Conservation (phyloP, 495 filamentous ascomycete species). For the Penicillium maclennaniae region DNA sequence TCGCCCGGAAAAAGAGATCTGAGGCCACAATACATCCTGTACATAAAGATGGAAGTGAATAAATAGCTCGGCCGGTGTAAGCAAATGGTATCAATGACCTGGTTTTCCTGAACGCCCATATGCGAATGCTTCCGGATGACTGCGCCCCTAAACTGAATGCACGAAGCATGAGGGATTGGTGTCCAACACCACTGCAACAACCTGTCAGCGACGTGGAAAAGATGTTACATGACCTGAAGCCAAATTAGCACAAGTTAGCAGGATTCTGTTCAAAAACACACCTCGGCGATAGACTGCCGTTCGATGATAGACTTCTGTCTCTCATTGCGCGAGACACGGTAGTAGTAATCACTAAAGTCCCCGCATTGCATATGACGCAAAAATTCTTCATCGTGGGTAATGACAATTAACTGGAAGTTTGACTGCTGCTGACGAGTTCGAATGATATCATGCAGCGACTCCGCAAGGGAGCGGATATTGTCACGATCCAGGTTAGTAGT, state of each 20-base stretch:
- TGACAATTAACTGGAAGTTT: constrained; percentile 97
- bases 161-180: neutral
- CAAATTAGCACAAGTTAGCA: constrained; percentile 4
- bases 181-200: neutral
- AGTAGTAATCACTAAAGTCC: constrained; percentile 94
- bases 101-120: neutral
- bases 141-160: neutral
- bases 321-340: constrained; percentile 75
- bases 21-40: no score
- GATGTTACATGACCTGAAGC: constrained; percentile 21
- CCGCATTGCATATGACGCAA: constrained; percentile 85
- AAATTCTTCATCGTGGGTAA: constrained; percentile 99
- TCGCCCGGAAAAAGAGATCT: no score
- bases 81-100: constrained; percentile 1
- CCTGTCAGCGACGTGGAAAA: neutral
- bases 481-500: constrained; percentile 96
- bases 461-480: constrained; percentile 85
- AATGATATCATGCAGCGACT: constrained; percentile 84
- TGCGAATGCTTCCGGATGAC: neutral
- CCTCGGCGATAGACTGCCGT: constrained; percentile 61
- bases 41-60: neutral
- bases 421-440: constrained; percentile 74
- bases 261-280: constrained; percentile 21
- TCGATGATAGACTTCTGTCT: constrained; percentile 85
- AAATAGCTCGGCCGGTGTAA: neutral